phyloP scores from a whole-genome alignment of 495 filamentous ascomycete genomes.

The Pseudomonodictys pantanalensis region DNA sequence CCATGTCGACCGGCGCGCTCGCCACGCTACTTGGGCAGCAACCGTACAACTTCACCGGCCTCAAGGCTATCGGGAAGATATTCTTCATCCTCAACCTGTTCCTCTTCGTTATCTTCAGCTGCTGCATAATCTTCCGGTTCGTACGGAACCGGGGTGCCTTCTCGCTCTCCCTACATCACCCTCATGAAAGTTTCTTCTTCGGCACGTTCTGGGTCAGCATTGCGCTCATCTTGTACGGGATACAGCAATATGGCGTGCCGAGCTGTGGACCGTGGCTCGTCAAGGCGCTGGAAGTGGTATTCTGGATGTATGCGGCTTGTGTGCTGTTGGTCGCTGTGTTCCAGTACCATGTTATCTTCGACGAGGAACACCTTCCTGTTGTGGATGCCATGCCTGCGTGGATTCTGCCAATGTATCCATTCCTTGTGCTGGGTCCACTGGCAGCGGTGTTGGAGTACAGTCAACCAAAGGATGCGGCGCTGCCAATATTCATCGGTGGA shows the following conservation, averaged over 20 bases:
- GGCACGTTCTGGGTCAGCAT: slow-evolving; percentile 32
- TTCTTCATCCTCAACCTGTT: slow-evolving; percentile 49
- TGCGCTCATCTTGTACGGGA: slow-evolving; percentile 25
- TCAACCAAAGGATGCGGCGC: slow-evolving; percentile 44
- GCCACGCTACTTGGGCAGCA: slow-evolving; percentile 21
- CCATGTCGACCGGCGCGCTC: slow-evolving; percentile 39
- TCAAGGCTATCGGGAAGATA: slow-evolving; percentile 40
- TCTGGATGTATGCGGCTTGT: slow-evolving; percentile 53
- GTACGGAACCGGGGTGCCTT: slow-evolving; percentile 4
- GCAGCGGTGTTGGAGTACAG: slow-evolving; percentile 44
- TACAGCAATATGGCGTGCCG: slow-evolving; percentile 32
- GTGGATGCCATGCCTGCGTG: slow-evolving; percentile 50
- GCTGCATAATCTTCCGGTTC: slow-evolving; percentile 46
- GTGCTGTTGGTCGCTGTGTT: slow-evolving; percentile 47
- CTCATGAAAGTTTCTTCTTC: slow-evolving; percentile 29
- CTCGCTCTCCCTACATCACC: slow-evolving; percentile 26
- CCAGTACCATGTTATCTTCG: slow-evolving; percentile 55
- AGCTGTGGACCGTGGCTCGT: slow-evolving; percentile 41
- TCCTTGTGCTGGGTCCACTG: slow-evolving; percentile 53
- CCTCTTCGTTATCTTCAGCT: slow-evolving; percentile 56
- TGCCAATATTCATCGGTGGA: slow-evolving; percentile 51
- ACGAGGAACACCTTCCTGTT: slow-evolving; percentile 42
- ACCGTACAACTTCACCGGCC: slow-evolving; percentile 33
- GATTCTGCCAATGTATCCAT: slow-evolving; percentile 57
- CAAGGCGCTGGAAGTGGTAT: slow-evolving; percentile 44